Percentiles rank a stretch among this genome's conserved stretches.
Evolutionary conservation across 148 eudicot genomes (phyloP).

Genomic region (Pharnaceum exiguum): DNA sequence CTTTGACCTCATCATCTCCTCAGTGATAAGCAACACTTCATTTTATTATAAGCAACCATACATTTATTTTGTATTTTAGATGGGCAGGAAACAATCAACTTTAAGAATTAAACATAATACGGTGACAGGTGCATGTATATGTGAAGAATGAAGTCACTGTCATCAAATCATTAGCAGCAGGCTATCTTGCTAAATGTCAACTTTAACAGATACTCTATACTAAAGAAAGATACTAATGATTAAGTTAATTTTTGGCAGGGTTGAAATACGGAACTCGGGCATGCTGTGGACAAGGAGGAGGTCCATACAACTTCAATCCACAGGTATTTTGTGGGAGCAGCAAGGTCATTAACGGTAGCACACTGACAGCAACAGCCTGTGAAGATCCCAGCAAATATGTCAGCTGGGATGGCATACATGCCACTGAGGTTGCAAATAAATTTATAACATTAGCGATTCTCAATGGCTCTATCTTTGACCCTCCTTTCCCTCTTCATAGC

Average conservation of each 20-base stretch:
- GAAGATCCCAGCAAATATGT: constrained; percentile 63
- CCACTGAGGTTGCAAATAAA: constrained; percentile 83
- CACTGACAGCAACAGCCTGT: constrained; percentile 57
- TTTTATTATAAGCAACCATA: not conserved
- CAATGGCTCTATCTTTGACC: constrained; percentile 59
- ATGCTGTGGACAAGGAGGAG: constrained; percentile 87
- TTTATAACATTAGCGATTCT: constrained; percentile 48
- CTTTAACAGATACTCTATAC: too few relatives aligned
- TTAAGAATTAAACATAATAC: not conserved
- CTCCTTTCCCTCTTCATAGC: constrained; percentile 54
- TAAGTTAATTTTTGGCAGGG: constrained; percentile 39
- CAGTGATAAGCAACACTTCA: constrained; percentile 11
- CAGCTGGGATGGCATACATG: constrained; percentile 87
- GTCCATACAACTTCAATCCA: constrained; percentile 62
- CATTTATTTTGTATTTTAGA: not conserved
- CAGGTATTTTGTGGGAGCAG: constrained; percentile 70
- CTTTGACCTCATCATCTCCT: constrained; percentile 3
- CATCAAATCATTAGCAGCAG: constrained; percentile 1
- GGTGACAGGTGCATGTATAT: not conserved
- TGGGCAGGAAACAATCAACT: too few relatives aligned
- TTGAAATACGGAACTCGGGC: constrained; percentile 67
- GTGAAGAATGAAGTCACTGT: not conserved
- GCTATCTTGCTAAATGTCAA: too few relatives aligned
- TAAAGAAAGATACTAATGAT: too few relatives aligned
- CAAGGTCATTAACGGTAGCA: constrained; percentile 46